These are phyloP conservation scores for Agaricus bisporus DNA, from an alignment of 768 basidiomycete genomes.

Conservation along the genomic window DNA sequence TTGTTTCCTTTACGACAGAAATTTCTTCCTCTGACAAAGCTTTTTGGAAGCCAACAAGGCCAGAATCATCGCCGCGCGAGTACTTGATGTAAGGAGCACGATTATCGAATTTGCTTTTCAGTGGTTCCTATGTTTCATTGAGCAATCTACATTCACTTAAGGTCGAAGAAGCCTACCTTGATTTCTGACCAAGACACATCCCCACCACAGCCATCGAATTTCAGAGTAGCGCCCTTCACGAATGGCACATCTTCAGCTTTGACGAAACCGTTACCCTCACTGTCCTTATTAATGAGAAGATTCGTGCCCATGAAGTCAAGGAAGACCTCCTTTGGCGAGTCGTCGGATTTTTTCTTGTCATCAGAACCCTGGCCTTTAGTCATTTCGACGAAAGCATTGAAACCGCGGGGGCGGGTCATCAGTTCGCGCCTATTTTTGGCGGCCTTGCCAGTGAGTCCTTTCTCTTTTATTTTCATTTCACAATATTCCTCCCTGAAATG, in stretches of 20 bases:
- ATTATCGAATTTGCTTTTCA: conserved; percentile 44
- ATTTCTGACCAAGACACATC: conserved; percentile 43
- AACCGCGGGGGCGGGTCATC: conserved; percentile 48
- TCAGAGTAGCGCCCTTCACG: conserved; percentile 47
- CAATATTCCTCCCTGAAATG: conserved; percentile 71
- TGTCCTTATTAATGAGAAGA: conserved; percentile 56
- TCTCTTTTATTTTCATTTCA: conserved; percentile 94
- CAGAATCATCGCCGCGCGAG: conserved; percentile 35
- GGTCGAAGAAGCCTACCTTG: conserved; percentile 31
- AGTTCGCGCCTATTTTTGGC: conserved; percentile 53
- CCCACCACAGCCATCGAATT: conserved; percentile 53
- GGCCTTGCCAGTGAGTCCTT: conserved; percentile 74
- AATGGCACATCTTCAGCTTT: conserved; percentile 54
- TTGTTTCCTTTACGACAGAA: conserved; percentile 55
- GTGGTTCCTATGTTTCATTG: conserved; percentile 28
- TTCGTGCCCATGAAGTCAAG: conserved; percentile 73
- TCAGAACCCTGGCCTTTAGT: conserved; percentile 27
- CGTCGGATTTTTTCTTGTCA: conserved; percentile 25
- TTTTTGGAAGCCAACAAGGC: conserved; percentile 60
- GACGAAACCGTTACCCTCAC: conserved; percentile 57
- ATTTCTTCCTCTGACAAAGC: conserved; percentile 68
- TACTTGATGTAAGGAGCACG: conserved; percentile 49
- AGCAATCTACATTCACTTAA: neutral
- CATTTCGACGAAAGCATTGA: conserved; percentile 79
- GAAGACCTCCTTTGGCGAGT: conserved; percentile 48